Evolutionary conservation across 345 rosid genomes (phyloP).

Genomic region (Dimocarpus longan): DNA sequence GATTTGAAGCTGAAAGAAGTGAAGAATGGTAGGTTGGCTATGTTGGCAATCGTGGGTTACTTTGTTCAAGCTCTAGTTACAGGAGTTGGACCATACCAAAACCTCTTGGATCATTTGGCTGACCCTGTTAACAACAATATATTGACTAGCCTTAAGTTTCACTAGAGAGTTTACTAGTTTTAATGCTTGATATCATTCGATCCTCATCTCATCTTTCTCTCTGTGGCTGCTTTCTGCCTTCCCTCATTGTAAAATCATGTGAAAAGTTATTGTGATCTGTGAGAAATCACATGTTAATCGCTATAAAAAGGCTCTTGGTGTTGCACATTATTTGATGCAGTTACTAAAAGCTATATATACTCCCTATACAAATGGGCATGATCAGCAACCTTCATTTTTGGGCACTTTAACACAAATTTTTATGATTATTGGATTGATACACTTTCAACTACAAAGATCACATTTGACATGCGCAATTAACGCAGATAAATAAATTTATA

Average conservation of each 20-base stretch:
- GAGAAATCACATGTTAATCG: conserved; percentile 41
- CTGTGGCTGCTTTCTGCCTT: conserved; percentile 16
- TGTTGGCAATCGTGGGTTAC: conserved; percentile 84
- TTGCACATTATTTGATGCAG: background rate
- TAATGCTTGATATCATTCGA: conserved; percentile 5
- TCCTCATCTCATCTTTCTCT: background rate
- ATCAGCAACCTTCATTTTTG: too few relatives aligned
- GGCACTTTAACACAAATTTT: too few relatives aligned
- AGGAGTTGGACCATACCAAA: conserved; percentile 93
- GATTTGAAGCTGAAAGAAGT: conserved; percentile 95
- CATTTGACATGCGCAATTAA: too few relatives aligned
- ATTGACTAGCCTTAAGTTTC: conserved; percentile 95
- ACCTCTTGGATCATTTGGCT: conserved; percentile 91
- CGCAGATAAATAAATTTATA: too few relatives aligned
- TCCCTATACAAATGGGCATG: too few relatives aligned
- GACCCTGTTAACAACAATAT: conserved; percentile 95
- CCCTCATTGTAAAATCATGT: conserved; percentile 40
- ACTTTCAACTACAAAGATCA: too few relatives aligned
- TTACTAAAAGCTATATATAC: too few relatives aligned
- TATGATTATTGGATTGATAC: too few relatives aligned
- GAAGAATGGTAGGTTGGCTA: conserved; percentile 92
- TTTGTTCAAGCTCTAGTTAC: conserved; percentile 83
- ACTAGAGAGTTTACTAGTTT: conserved; percentile 38
- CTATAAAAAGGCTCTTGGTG: conserved; percentile 12
- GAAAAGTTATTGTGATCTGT: conserved; percentile 50